Evolutionary conservation across 2,329 filamentous ascomycete genomes (phyloP), one percentile per base, ranked within the genome.

Genomic region (Pseudopyrenochaeta lycopersici): DNA sequence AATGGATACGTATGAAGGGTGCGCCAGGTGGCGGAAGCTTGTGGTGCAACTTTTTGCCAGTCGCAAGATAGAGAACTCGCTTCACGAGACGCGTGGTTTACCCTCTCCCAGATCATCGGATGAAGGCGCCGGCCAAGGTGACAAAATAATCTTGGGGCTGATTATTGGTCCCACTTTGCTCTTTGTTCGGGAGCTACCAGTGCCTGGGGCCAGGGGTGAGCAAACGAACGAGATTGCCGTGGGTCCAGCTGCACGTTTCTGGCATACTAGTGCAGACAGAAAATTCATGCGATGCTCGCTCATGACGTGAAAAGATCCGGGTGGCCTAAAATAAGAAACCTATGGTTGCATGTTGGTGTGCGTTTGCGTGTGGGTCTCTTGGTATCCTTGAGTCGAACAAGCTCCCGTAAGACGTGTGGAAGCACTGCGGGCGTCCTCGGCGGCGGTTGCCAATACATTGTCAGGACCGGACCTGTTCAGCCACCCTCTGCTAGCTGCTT

Each of bases 371-470:
- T 41, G 50, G 54, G 36, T 35, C 45, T 2, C 3, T 17, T 2
- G 2, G 15, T 40, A 45, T 56, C 41, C 54, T 53, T 53, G 18
- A 44, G 49, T 14, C 47, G 41, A 48, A 58, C 38, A 58, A 54
- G 55, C 55, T 54, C 40, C 44, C 39, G 17, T 30, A 48, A 41
- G 21, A 36, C 23, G n/a, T 17, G 29, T 23, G 27, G 38, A 41
- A 15, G 38, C 17, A 41, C 27, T 43, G 35, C 36, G n/a, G 39
- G 47, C 30, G 18, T 38, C 41, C 46, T 50, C 44, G 55, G 48
- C 54, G 46, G 48, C 52, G 33, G 54, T 48, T 54, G 55, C 40
- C 52, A 55, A 58, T 60, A 56, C 29, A 36, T 49, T 53, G 53
- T 51, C 44, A 36, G 21, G 40, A 54, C 40, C n/a, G n/a, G 30